Conservation (phyloP, 306 rosid species). For the Prunus kanzakura region DNA sequence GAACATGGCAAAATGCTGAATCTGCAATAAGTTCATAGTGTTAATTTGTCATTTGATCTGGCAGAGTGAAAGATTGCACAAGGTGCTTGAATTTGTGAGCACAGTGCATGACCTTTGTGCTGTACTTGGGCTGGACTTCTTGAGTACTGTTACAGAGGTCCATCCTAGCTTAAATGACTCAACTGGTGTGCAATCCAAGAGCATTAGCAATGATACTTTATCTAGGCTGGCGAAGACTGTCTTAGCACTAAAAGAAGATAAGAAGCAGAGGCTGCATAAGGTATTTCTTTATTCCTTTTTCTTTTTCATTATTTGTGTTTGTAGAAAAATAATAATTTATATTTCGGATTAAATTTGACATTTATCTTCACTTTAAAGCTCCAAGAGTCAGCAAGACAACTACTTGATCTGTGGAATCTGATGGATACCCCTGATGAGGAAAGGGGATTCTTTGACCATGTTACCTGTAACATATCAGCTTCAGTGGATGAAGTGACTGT, state of each 20-base stretch:
- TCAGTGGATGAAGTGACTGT: slow-evolving; percentile 95
- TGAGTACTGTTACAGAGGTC: slow-evolving; percentile 89
- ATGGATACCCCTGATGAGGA: slow-evolving; percentile 94
- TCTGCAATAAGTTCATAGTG: slow-evolving; percentile 18
- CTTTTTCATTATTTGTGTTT: neutral
- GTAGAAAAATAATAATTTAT: neutral
- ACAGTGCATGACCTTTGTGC: slow-evolving; percentile 93
- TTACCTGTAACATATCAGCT: slow-evolving; percentile 92
- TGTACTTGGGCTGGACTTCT: slow-evolving; percentile 97
- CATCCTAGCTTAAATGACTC: slow-evolving; percentile 97
- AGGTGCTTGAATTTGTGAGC: slow-evolving; percentile 87
- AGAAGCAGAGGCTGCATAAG: slow-evolving; percentile 76
- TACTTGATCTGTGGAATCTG: slow-evolving; percentile 95
- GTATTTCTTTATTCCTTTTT: slow-evolving; percentile 25
- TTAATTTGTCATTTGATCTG: slow-evolving; percentile 30
- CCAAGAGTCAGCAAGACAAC: slow-evolving; percentile 89
- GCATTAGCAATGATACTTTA: slow-evolving; percentile 90
- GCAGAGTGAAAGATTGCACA: slow-evolving; percentile 85
- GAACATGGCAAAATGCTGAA: neutral
- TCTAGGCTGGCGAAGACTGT: slow-evolving; percentile 84
- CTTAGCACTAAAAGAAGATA: slow-evolving; percentile 64
- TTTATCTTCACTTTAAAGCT: slow-evolving; percentile 52
- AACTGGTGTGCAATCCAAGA: slow-evolving; percentile 86
- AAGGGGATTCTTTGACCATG: slow-evolving; percentile 87
- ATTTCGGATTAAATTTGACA: slow-evolving; percentile 11